phyloP scores from a whole-genome alignment of 495 filamentous ascomycete species.

The Penicillium samsonianum region DNA sequence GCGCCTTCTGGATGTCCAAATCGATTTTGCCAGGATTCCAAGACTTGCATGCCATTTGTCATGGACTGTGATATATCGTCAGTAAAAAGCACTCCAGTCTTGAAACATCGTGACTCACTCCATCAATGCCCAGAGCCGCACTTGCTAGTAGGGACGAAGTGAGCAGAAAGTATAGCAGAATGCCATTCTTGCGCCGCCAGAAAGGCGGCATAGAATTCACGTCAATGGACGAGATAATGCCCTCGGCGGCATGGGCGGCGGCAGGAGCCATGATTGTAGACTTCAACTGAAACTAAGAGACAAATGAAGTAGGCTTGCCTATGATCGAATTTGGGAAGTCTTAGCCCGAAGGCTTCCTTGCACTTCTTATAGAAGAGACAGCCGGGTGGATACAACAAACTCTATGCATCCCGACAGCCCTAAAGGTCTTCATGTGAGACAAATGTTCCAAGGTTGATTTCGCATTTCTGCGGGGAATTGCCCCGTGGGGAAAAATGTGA shows the following conservation, averaged over 20 bases:
- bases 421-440: neutral
- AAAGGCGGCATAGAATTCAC: slow-evolving; percentile 28
- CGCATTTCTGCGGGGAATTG: slow-evolving; percentile 7
- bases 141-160: slow-evolving; percentile 34
- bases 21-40: slow-evolving; percentile 33
- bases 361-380: slow-evolving; percentile 19
- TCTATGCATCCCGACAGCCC: neutral
- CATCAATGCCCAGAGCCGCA: slow-evolving; percentile 32
- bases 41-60: slow-evolving; percentile 39
- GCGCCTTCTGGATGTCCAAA: slow-evolving; percentile 51
- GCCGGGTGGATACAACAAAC: neutral
- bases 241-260: slow-evolving; percentile 26
- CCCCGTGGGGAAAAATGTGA: slow-evolving; percentile 15
- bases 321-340: neutral
- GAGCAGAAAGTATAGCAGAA: slow-evolving; percentile 34
- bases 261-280: slow-evolving; percentile 22
- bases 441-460: neutral
- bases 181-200: slow-evolving; percentile 35
- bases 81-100: neutral
- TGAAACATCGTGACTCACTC: slow-evolving; percentile 15
- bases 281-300: neutral
- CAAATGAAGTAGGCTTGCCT: neutral
- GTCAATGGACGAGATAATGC: slow-evolving; percentile 31
- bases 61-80: slow-evolving; percentile 21
- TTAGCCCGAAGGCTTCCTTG: slow-evolving; percentile 5